phyloP scores from a whole-genome alignment of 257 asterid species.

The Gentiana dahurica region DNA sequence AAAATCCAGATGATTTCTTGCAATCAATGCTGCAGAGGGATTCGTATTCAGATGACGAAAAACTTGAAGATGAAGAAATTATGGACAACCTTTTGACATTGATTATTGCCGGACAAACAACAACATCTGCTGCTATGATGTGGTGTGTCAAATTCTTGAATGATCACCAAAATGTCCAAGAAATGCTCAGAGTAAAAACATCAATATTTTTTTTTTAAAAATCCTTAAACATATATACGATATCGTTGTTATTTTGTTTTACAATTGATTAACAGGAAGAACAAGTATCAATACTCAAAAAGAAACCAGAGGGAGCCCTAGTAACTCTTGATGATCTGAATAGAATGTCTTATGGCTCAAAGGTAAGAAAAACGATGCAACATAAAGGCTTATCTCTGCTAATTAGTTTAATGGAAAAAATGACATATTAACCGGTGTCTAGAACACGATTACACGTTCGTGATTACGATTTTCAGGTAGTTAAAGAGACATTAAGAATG shows the following conservation, averaged over 20 bases:
- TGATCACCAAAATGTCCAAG: conserved; percentile 30
- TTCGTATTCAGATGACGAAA: conserved; percentile 26
- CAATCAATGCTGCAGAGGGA: conserved; percentile 43
- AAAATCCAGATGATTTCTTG: conserved; percentile 35
- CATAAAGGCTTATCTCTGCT: too few species aligned
- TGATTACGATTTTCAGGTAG: conserved; percentile 19
- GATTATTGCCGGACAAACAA: conserved; percentile 44
- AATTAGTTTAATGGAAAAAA: too few species aligned
- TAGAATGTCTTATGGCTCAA: conserved; percentile 39
- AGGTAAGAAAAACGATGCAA: conserved; percentile 21
- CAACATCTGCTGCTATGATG: conserved; percentile 64
- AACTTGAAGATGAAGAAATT: conserved; percentile 50
- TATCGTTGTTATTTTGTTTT: neutral
- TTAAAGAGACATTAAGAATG: conserved; percentile 65
- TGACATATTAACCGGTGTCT: too few species aligned
- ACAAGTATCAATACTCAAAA: conserved; percentile 26
- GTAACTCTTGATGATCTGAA: conserved; percentile 42
- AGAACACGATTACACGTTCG: too few species aligned
- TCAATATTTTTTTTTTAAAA: neutral
- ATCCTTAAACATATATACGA: neutral
- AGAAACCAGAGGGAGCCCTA: conserved; percentile 25
- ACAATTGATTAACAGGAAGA: conserved; percentile 33
- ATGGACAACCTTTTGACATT: conserved; percentile 47
- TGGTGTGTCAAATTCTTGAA: conserved; percentile 53
- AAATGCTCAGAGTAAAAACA: conserved; percentile 33